Evolutionary conservation across 2,329 filamentous ascomycete genomes (phyloP), one percentile per base, ranked within the genome.

Genomic region (Myotisia sp.): DNA sequence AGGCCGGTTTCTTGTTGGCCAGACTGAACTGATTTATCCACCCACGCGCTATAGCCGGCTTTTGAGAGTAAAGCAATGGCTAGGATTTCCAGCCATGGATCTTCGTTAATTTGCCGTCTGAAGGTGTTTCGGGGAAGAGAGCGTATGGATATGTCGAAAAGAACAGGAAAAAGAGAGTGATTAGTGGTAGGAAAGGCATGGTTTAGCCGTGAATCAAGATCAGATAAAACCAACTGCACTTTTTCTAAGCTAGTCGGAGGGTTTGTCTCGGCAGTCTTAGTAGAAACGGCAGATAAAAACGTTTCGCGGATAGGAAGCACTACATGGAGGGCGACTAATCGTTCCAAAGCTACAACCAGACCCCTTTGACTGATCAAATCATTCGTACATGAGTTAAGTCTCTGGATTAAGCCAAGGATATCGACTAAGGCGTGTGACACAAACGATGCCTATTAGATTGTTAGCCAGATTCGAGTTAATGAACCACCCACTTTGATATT

Each of bases 61-160:
- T 56, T 44, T 37, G 63, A 54, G 5, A 55, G 51, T 27, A 65
- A 49, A 19, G 51, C 51, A 16, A 58, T 53, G 36, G 68, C 67
- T n/a, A 66, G 48, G 2, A 55, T 56, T 44, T 67, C 63, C 32
- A 70, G 45, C 65, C 65, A 70, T 9, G 56, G 51, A 24, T 59
- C 59, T 45, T 70, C 66, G 16, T 57, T 48, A 5, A 55, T 56
- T 42, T 63, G 56, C 23, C 58, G 51, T 28, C 53, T 52, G 29
- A 62, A 61, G 7, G 57, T 55, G 37, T 59, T 53, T 37, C 60
- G 52, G 12, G 59, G 60, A 10, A 66, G 53, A 22, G 60, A 60
- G 22, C 60, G 56, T 16, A 61, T 56, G 3, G 63, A 60, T 37
- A 64, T 55, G 34, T 64, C 58, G 33, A 67, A 62, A 4, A 67